Evolutionary conservation across 2,329 filamentous ascomycete genomes (phyloP), one percentile per base, ranked within the genome.

Genomic region (Claviceps digitariae): DNA sequence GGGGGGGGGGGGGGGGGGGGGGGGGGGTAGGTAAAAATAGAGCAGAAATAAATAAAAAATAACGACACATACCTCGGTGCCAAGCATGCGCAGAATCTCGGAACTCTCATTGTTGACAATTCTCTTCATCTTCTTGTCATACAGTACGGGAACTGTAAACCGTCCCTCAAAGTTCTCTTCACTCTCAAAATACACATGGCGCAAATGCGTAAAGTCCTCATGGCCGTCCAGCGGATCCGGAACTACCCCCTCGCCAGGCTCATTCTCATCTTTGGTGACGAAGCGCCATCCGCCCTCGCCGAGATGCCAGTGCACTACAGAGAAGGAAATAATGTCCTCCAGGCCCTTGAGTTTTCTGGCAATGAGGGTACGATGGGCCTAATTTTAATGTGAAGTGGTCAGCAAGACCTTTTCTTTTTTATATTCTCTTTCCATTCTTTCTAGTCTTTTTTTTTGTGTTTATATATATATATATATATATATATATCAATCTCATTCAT

Each of bases 231-330:
- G 62, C 54, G 87, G 80, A 71, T 82, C 76, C 49, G 85, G 81
- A 23, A 82, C 68, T 46, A 87, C 84, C 53, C 83, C 83, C 13
- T 77, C 77, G 40, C 79, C 81, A 1, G 72, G 75, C 57, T 80
- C 73, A 27, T 65, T 70, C 57, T 81, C 79, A 21, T 83, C 79
- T 2, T 77, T 54, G 1, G 82, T 86, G 5, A 79, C 79, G 67
- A 96, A 96, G 50, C 87, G 84, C 90, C 90, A 96, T 57, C 90
- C 81, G 34, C 75, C 73, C 47, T 82, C 66, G 29, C 69, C 76
- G 73, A 97, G 82, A 62, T 95, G 84, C 91, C 90, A 97, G 70
- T 96, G 90, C 52, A 96, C 90, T n/a, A 81, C 82, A 0, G 88
- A 93, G 60, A 75, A 81, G 21, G 78, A 76, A 60, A 98, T 83